These are phyloP conservation scores for Eucalyptus camaldulensis DNA, from an alignment of 345 rosid species.

Conservation along the genomic window DNA sequence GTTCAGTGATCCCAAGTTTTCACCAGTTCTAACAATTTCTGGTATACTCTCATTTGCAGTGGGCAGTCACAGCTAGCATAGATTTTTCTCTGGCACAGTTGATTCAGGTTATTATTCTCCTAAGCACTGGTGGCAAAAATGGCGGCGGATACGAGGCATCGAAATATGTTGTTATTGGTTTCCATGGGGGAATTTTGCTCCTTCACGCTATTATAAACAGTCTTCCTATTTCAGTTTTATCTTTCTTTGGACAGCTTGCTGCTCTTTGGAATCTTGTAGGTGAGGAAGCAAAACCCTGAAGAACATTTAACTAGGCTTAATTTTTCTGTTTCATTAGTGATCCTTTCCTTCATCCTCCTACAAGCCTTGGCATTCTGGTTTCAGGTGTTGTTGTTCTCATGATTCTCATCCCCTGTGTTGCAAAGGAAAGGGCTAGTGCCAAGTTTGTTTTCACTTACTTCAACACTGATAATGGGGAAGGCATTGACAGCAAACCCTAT, in stretches of 20 bases:
- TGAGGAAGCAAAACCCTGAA: neutral
- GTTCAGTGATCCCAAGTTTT: neutral
- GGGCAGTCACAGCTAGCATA: conserved; percentile 75
- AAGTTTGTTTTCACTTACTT: conserved; percentile 84
- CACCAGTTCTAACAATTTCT: neutral
- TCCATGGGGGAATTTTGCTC: conserved; percentile 72
- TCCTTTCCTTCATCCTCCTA: neutral
- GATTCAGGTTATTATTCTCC: conserved; percentile 69
- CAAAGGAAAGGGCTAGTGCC: conserved; percentile 72
- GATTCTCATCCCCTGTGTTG: conserved; percentile 67
- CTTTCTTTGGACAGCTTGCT: conserved; percentile 86
- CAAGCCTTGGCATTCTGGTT: neutral
- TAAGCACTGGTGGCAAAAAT: conserved; percentile 86
- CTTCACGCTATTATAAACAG: conserved; percentile 74
- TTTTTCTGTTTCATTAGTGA: neutral
- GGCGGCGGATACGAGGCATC: conserved; percentile 92
- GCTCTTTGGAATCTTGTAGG: conserved; percentile 92
- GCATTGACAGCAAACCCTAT: conserved; percentile 52
- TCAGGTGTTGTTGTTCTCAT: conserved; percentile 73
- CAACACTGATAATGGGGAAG: conserved; percentile 67
- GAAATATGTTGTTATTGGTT: conserved; percentile 56
- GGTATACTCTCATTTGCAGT: conserved; percentile 36
- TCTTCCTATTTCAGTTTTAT: conserved; percentile 67
- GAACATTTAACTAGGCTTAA: neutral
- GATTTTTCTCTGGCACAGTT: conserved; percentile 62